These are phyloP conservation scores for Xerocomus subilludens DNA, from an alignment of 1,284 basidiomycete species.

Conservation along the genomic window DNA sequence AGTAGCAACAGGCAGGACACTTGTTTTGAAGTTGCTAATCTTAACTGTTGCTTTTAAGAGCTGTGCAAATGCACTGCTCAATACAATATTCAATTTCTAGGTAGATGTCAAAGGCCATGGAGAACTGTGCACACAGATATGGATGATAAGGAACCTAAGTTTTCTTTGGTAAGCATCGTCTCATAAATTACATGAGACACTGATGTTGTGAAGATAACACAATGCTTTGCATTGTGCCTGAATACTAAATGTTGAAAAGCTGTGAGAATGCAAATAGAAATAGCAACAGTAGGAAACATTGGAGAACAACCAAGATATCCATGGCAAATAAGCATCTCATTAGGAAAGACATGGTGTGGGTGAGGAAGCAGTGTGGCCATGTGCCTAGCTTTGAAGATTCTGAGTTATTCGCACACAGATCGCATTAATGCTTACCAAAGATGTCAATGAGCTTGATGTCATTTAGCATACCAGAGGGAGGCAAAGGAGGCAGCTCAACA, in stretches of 20 bases:
- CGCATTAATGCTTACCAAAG: neutral
- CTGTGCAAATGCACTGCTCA: neutral
- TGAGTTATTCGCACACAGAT: neutral
- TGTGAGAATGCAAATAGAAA: neutral
- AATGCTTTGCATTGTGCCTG: neutral
- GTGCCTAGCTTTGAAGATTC: neutral
- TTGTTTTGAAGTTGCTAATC: neutral
- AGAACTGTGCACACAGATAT: neutral
- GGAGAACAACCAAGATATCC: slow-evolving; percentile 1
- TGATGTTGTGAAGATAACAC: neutral
- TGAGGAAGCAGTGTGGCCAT: neutral
- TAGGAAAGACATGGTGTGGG: slow-evolving; percentile 2
- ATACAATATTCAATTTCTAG: neutral
- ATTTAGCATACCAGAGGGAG: neutral
- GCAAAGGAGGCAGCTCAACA: neutral
- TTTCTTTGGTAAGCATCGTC: no score
- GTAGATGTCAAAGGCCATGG: neutral
- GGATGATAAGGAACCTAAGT: neutral
- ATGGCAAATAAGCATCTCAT: neutral
- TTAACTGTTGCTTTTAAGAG: neutral
- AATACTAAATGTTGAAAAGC: neutral
- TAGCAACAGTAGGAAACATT: neutral
- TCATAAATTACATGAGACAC: no score
- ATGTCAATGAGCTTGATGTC: slow-evolving; percentile 1
- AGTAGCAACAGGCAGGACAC: slow-evolving; percentile 1